Conservation (phyloP, 2,329 filamentous ascomycete genomes). For the Teratosphaeria epicoccoides region DNA sequence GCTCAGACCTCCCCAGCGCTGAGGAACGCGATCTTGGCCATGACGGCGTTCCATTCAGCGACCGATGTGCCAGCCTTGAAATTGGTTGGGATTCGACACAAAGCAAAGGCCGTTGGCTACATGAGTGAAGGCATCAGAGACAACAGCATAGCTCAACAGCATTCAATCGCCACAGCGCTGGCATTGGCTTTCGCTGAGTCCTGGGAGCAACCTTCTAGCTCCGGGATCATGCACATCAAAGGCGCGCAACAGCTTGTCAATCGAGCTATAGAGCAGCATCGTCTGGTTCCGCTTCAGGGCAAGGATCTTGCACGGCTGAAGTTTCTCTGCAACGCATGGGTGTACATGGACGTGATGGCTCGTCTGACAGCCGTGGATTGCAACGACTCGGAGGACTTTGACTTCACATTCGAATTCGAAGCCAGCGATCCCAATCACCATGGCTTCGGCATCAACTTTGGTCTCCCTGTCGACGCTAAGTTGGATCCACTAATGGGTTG, state of each 20-base stretch:
- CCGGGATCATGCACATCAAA: slow-evolving; percentile 58
- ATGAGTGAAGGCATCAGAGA: slow-evolving; percentile 46
- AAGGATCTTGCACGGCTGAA: slow-evolving; percentile 46
- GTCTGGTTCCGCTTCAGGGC: slow-evolving; percentile 30
- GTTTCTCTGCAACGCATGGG: slow-evolving; percentile 61
- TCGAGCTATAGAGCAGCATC: slow-evolving; percentile 44
- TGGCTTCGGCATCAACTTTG: slow-evolving; percentile 29
- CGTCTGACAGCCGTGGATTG: slow-evolving; percentile 53
- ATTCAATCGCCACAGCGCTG: slow-evolving; percentile 59
- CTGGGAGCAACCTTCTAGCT: slow-evolving; percentile 60
- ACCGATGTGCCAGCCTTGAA: slow-evolving; percentile 47
- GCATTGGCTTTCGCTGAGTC: slow-evolving; percentile 59
- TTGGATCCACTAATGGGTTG: slow-evolving; percentile 65
- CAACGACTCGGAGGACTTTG: slow-evolving; percentile 46
- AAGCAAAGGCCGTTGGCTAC: slow-evolving; percentile 51
- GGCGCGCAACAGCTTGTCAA: slow-evolving; percentile 55
- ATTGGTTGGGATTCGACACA: slow-evolving; percentile 56
- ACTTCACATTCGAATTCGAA: slow-evolving; percentile 31
- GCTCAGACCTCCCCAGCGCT: slow-evolving; percentile 53
- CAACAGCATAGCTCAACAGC: slow-evolving; percentile 52
- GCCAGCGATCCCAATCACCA: slow-evolving; percentile 17
- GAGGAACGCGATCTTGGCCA: slow-evolving; percentile 56
- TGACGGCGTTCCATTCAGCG: slow-evolving; percentile 59
- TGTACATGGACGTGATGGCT: slow-evolving; percentile 65
- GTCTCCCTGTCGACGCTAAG: slow-evolving; percentile 36